Evolutionary conservation across 2,329 filamentous ascomycete genomes (phyloP).

Genomic region (Aspergillus japonicus): DNA sequence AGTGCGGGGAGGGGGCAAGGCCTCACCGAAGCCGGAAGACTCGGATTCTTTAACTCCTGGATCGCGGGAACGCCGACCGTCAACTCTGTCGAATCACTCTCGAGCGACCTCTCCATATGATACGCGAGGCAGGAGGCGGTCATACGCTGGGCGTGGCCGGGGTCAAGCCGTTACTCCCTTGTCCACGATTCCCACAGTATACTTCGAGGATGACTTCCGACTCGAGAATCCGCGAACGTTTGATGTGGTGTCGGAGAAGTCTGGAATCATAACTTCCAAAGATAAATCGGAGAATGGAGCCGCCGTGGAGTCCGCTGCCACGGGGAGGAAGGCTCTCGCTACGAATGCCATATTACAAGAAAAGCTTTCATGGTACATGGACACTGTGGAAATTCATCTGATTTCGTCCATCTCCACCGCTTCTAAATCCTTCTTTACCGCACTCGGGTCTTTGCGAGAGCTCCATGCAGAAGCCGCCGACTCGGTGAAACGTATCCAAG

Average conservation of each 20-base stretch:
- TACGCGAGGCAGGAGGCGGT: constrained; percentile 50
- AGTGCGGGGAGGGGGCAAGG: constrained; percentile 47
- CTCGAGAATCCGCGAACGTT: constrained; percentile 95
- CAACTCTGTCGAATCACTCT: constrained; percentile 44
- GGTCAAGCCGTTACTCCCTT: constrained; percentile 76
- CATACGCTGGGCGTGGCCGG: constrained; percentile 54
- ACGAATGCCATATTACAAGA: constrained; percentile 97
- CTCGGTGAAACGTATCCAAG: constrained; percentile 83
- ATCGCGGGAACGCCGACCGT: constrained; percentile 43
- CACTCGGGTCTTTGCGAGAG: constrained; percentile 84
- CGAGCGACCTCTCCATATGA: constrained; percentile 49
- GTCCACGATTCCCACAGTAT: constrained; percentile 87
- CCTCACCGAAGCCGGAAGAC: constrained; percentile 47
- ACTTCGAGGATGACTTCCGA: constrained; percentile 93
- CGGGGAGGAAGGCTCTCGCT: constrained; percentile 76
- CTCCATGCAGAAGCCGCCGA: constrained; percentile 89
- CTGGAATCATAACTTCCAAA: constrained; percentile 79
- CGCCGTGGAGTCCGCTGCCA: constrained; percentile 54
- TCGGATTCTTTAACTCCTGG: constrained; percentile 50
- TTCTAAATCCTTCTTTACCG: constrained; percentile 94
- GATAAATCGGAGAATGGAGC: constrained; percentile 58
- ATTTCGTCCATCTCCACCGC: constrained; percentile 95
- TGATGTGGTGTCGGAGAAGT: constrained; percentile 92
- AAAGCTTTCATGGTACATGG: constrained; percentile 99
- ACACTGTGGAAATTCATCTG: constrained; percentile 94